Evolutionary conservation across 2,329 filamentous ascomycete species (phyloP).

Genomic region (Cercospora sesami): DNA sequence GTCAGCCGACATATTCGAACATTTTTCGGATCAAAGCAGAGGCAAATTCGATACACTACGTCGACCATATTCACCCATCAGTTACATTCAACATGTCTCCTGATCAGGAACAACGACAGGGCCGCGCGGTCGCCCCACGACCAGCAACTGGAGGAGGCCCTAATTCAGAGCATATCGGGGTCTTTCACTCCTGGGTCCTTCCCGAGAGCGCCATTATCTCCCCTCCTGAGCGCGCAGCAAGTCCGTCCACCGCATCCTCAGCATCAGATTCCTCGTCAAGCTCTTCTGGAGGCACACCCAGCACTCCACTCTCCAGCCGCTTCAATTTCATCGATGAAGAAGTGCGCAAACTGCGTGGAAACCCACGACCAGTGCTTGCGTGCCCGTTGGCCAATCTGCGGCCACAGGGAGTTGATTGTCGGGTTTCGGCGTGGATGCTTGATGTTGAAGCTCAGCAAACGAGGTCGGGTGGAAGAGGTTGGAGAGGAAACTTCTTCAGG

Average conservation of each 20-base stretch:
- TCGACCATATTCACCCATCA: background rate
- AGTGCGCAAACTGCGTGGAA: background rate
- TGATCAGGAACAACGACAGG: background rate
- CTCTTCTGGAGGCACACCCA: background rate
- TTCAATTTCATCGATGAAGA: background rate
- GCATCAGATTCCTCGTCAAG: background rate
- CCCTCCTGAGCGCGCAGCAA: background rate
- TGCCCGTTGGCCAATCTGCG: background rate
- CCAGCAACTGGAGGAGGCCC: background rate
- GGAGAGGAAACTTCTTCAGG: background rate
- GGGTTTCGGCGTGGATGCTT: background rate
- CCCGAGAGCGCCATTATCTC: background rate
- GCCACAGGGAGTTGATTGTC: background rate
- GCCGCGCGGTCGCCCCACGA: background rate
- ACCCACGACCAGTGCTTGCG: background rate
- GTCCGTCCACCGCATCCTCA: conserved; percentile 6
- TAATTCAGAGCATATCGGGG: background rate
- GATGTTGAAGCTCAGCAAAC: conserved; percentile 6
- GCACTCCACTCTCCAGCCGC: background rate
- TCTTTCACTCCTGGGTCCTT: background rate
- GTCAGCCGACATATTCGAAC: background rate
- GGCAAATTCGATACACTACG: background rate
- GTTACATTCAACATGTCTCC: background rate
- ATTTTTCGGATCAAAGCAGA: background rate
- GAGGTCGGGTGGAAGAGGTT: background rate